Evolutionary conservation across 163 green algal species (phyloP), one percentile per base, ranked within the genome.

Genomic region (Coccomyxa subellipsoidea): DNA sequence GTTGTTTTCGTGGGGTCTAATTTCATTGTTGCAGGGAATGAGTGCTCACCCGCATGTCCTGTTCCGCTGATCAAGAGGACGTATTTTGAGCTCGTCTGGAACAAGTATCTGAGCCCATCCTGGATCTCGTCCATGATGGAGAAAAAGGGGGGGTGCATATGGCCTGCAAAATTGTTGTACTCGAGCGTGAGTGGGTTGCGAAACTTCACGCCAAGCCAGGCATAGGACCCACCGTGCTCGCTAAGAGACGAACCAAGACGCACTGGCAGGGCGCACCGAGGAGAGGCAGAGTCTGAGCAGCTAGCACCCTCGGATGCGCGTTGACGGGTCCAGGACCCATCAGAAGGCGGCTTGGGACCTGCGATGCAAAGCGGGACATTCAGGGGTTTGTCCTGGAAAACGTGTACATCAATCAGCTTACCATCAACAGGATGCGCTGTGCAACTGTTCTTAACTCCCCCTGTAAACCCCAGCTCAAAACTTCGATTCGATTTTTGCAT

Each of bases 291-390:
- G 86, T 81, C 87, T 96, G 92, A 31, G 38, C 75, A 59, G 89
- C 89, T 69, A 98, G 87, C 27, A 97, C 89, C 27, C 93, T 87
- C 0, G 95, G 95, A 82, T 98, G 82, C 12, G 93, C 91, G 80
- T 98, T 98, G 71, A 90, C 90, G 2, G 95, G 95, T 7, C 95
- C 95, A 32, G 95, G 94, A 18, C 95, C 95, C 94, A 98, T 98
- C 53, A 98, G 88, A 39, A 96, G 86, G 10, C 93, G 90, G 27
- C 87, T 72, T 27, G 94, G 94, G 8, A 97, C 88, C 90, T 97
- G 86, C 27, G 27, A 34, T 73, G 66, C 10, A 36, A 12, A 66
- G 47, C 47, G 18, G 47, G 12, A 66, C 47, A 66, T 12, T 18
- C 47, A 66, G 47, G 47, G 47, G 2, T 73, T 8, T 36, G 27